These are phyloP conservation scores for Fusarium bulbicola DNA, from an alignment of 2,329 filamentous ascomycete genomes.

Conservation along the genomic window DNA sequence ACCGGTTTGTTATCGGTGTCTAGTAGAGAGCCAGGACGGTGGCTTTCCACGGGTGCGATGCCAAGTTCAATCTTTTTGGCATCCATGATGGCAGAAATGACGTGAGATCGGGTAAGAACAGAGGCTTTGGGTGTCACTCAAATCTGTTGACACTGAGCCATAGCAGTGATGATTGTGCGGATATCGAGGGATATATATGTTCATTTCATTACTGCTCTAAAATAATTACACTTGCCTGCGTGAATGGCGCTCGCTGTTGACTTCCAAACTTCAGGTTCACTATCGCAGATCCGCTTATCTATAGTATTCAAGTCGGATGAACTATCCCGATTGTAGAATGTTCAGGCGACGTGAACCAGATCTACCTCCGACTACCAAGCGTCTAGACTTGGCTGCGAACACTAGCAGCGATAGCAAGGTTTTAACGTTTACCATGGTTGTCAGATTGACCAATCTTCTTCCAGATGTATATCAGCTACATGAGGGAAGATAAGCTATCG, in stretches of 20 bases:
- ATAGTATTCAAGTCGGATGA: neutral
- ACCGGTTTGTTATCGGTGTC: neutral
- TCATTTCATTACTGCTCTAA: neutral
- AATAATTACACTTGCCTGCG: no score
- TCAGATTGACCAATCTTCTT: neutral
- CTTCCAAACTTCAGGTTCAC: neutral
- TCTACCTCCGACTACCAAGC: neutral
- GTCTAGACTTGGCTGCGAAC: neutral
- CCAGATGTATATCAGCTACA: neutral
- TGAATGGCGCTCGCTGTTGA: accelerated
- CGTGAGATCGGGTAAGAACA: neutral
- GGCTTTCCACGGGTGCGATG: neutral
- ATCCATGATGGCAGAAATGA: neutral
- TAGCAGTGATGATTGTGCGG: neutral
- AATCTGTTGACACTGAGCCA: neutral
- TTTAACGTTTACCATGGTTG: neutral
- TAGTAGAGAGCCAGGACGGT: neutral
- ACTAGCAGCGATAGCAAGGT: neutral
- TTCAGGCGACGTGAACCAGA: neutral
- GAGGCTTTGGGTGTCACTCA: neutral
- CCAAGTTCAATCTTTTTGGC: neutral
- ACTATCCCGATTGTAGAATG: neutral
- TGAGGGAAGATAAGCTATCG: neutral
- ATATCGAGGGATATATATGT: neutral
- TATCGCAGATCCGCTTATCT: neutral